These are phyloP conservation scores for Scorias spongiosa DNA, from an alignment of 2,329 filamentous ascomycete species.

Conservation along the genomic window DNA sequence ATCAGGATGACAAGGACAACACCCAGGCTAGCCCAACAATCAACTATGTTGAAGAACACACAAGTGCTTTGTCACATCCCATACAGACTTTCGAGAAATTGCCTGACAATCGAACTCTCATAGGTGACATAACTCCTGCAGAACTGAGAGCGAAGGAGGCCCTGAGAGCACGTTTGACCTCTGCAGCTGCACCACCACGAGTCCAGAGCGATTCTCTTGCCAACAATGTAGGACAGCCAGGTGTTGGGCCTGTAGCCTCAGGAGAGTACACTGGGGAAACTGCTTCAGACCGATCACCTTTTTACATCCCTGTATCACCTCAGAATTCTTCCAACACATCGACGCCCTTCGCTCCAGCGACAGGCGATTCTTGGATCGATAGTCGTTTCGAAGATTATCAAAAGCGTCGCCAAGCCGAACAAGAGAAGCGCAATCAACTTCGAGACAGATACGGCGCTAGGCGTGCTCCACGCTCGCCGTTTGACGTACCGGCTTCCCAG, in stretches of 20 bases:
- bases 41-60: background rate
- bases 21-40: too few relatives aligned
- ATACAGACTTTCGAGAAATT: background rate
- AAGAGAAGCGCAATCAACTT: constrained; percentile 1
- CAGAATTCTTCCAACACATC: background rate
- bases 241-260: background rate
- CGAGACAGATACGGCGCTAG: background rate
- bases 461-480: background rate
- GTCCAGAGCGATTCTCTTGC: background rate
- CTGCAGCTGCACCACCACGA: background rate
- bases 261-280: background rate
- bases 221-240: background rate
- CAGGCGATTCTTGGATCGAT: constrained; percentile 8
- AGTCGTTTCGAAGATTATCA: constrained; percentile 6
- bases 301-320: background rate
- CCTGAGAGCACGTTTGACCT: background rate
- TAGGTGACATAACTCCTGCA: background rate
- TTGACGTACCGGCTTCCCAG: background rate
- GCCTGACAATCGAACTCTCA: background rate
- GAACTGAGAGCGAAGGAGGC: background rate
- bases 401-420: background rate
- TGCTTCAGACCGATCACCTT: background rate
- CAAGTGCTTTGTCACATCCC: background rate
- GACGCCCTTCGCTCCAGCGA: background rate
- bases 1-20: too few relatives aligned